Conservation (phyloP, 768 basidiomycete species). For the Podaxis pistillaris region DNA sequence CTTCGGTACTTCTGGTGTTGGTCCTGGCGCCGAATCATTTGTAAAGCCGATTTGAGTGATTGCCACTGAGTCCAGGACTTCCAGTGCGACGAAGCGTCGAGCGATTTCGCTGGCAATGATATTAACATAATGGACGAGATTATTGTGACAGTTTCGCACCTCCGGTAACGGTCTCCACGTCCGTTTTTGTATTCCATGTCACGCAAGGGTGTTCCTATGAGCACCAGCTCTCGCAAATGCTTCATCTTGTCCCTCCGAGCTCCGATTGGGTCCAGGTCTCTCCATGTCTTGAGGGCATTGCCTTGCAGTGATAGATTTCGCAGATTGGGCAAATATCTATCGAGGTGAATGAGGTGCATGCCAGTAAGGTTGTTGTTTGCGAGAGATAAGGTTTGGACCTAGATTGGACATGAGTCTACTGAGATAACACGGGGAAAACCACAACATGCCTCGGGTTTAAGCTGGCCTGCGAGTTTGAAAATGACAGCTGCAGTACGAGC, state of each 20-base stretch:
- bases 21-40: constrained; percentile 56
- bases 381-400: constrained; percentile 83
- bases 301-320: constrained; percentile 79
- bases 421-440: constrained; percentile 1
- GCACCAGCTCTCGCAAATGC: constrained; percentile 68
- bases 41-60: constrained; percentile 74
- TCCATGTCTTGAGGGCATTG: constrained; percentile 68
- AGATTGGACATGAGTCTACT: constrained; percentile 14
- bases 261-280: constrained; percentile 67
- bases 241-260: constrained; percentile 57
- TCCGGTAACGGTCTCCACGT: constrained; percentile 59
- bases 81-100: constrained; percentile 76
- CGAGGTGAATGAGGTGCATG: constrained; percentile 55
- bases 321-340: constrained; percentile 75
- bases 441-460: constrained; percentile 64
- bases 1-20: constrained; percentile 42
- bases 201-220: constrained; percentile 75
- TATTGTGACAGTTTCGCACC: constrained; percentile 43
- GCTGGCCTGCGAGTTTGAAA: constrained; percentile 81
- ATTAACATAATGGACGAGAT: constrained; percentile 1
- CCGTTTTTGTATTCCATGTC: constrained; percentile 57
- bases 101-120: constrained; percentile 62
- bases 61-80: constrained; percentile 81
- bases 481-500: constrained; percentile 75
- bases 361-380: constrained; percentile 71